Evolutionary conservation across 129 eudicot species (phyloP), one percentile per base, ranked within the genome.

Genomic region (Centella asiatica): DNA sequence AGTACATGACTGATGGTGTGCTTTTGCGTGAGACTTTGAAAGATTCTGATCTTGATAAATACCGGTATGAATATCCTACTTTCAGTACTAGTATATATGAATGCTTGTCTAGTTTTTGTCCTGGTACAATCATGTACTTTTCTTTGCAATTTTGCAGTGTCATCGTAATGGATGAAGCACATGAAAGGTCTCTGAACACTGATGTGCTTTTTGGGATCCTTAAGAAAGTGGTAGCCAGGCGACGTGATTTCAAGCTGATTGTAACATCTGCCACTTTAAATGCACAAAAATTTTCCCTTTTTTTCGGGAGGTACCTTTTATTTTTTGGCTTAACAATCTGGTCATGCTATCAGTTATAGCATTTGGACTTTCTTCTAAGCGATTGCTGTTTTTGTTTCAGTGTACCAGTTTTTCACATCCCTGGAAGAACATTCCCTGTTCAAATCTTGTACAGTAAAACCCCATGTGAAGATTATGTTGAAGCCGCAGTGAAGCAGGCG

Each of bases 1-100:
- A 83, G 86, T 84, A 84, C 68, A 84, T 84, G 90, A 84, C 90
- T 23, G 90, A 84, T 62, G 90, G 90, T 42, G 86, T 84, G 44
- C 90, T 84, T 68, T 69, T 84, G 47, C 90, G 86, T 61, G 90
- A 84, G 67, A 80, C 90, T 1, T 70, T 84, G 62, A 80, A 84
- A 84, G 87, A 84, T 69, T 51, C 87, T 29, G 92, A 84, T 62
- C 92, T 84, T 50, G 92, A 80, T 69, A 84, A 84, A 60, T 84
- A 84, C 55, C 84, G 92, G 86, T 84, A 74, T 64, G 70, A 42
- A 34, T 48, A 60, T 44, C 33, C 2, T 10, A 4, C 12, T 15
- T 0, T 25, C 32, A 14, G 10, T 52, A 4, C 32, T 24, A 13
- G 6, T 2, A 24, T 24, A 19, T 2, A 26, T 28, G 2, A 33